phyloP scores from a whole-genome alignment of 2,329 filamentous ascomycete genomes.

The Fusarium brachygibbosum region DNA sequence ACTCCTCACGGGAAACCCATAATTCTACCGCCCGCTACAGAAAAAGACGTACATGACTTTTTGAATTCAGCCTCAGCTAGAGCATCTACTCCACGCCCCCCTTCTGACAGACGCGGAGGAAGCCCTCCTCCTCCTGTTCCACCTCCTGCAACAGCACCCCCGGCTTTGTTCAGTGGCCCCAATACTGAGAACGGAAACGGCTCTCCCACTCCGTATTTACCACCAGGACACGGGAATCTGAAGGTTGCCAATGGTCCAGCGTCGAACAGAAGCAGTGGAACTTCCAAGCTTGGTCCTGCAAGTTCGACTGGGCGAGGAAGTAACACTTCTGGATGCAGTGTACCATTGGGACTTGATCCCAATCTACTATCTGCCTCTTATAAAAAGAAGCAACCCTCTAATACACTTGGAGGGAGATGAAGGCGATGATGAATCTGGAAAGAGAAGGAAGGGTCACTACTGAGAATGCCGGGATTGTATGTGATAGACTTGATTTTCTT shows the following conservation, averaged over 20 bases:
- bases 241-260: fast-evolving
- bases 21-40: too few relatives aligned
- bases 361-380: not conserved
- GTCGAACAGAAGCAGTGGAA: not conserved
- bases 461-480: not conserved
- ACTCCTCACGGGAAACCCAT: not conserved
- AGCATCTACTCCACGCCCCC: not conserved
- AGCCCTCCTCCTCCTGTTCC: not conserved
- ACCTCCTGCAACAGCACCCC: too few relatives aligned
- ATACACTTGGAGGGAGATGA: too few relatives aligned
- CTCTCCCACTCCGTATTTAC: not conserved
- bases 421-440: not conserved
- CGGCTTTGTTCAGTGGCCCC: not conserved
- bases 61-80: too few relatives aligned
- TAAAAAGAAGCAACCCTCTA: not conserved
- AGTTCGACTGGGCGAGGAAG: not conserved
- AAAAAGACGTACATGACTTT: not conserved
- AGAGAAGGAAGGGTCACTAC: not conserved
- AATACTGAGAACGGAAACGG: not conserved
- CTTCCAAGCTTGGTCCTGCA: not conserved
- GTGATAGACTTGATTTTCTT: not conserved
- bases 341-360: not conserved
- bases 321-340: not conserved
- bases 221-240: not conserved
- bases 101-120: fast-evolving